phyloP scores from a whole-genome alignment of 2,329 filamentous ascomycete genomes.

The Aspergillaceae sp. region DNA sequence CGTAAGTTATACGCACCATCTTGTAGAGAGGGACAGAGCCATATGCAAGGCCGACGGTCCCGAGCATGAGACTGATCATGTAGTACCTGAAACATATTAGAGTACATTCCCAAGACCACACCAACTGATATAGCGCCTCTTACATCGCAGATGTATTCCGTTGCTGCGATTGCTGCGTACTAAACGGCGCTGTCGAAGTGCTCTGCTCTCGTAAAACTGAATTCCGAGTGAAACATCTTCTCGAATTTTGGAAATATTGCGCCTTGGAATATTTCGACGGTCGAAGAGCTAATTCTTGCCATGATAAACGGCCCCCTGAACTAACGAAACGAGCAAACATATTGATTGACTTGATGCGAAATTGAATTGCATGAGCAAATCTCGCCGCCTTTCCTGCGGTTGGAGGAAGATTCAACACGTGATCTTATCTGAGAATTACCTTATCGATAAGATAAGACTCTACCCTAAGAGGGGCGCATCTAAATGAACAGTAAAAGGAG shows the following conservation, averaged over 20 bases:
- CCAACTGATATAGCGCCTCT: constrained; percentile 8
- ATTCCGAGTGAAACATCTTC: constrained; percentile 28
- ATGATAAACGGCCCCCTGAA: constrained; percentile 15
- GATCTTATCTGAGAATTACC: constrained; percentile 6
- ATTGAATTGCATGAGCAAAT: constrained; percentile 9
- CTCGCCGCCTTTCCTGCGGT: neutral
- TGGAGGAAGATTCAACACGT: constrained; percentile 10
- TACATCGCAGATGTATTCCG: constrained; percentile 51
- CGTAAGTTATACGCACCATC: constrained; percentile 41
- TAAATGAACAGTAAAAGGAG: too few relatives aligned
- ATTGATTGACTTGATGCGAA: constrained; percentile 7
- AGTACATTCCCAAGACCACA: neutral
- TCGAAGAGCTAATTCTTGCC: constrained; percentile 6
- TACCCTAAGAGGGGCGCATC: neutral
- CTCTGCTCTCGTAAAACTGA: constrained; percentile 17
- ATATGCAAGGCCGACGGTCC: constrained; percentile 56
- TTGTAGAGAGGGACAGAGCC: constrained; percentile 61
- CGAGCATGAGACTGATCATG: constrained; percentile 53
- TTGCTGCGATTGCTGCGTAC: constrained; percentile 28
- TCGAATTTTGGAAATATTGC: constrained; percentile 15
- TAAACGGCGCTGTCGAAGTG: constrained; percentile 24
- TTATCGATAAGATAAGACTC: constrained; percentile 10
- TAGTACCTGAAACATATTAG: constrained; percentile 47
- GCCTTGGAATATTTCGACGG: constrained; percentile 8
- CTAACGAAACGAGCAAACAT: constrained; percentile 24